These are phyloP conservation scores for Gremmenia infestans DNA, from an alignment of 2,329 filamentous ascomycete species.

Conservation along the genomic window DNA sequence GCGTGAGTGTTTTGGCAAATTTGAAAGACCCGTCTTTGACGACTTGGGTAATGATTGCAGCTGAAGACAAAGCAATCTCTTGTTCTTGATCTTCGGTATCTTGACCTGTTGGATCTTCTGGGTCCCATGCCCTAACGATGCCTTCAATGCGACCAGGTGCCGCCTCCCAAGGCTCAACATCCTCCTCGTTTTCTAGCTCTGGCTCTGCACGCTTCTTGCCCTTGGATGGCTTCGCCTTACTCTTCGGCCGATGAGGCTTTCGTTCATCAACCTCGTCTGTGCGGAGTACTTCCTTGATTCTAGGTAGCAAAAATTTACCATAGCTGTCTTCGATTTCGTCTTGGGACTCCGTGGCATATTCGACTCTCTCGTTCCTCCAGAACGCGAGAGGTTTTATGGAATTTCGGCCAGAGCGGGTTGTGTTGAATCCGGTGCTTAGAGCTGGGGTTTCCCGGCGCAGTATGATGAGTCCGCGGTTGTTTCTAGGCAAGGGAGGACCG, in stretches of 20 bases:
- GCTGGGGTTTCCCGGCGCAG: slow-evolving; percentile 44
- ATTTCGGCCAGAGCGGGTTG: slow-evolving; percentile 70
- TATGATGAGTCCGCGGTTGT: slow-evolving; percentile 44
- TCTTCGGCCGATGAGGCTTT: slow-evolving; percentile 17
- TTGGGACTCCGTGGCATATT: slow-evolving; percentile 48
- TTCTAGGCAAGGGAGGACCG: slow-evolving; percentile 37
- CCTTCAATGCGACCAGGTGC: slow-evolving; percentile 60
- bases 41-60: slow-evolving; percentile 48
- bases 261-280: slow-evolving; percentile 55
- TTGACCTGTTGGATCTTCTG: slow-evolving; percentile 52
- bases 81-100: slow-evolving; percentile 52
- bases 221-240: slow-evolving; percentile 34
- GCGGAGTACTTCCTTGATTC: slow-evolving; percentile 72
- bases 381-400: slow-evolving; percentile 75
- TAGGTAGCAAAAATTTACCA: slow-evolving; percentile 59
- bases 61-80: slow-evolving; percentile 45
- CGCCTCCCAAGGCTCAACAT: slow-evolving; percentile 66
- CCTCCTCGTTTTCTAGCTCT: slow-evolving; percentile 41
- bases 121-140: slow-evolving; percentile 60
- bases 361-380: slow-evolving; percentile 79
- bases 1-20: slow-evolving; percentile 81
- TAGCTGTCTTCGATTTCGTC: slow-evolving; percentile 45
- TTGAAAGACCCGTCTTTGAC: slow-evolving; percentile 68
- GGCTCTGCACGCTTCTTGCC: slow-evolving; percentile 35
- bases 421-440: slow-evolving; percentile 36